Base-by-base conservation (phyloP, 768 basidiomycete species). In the Phylloporus arenicola region DNA sequence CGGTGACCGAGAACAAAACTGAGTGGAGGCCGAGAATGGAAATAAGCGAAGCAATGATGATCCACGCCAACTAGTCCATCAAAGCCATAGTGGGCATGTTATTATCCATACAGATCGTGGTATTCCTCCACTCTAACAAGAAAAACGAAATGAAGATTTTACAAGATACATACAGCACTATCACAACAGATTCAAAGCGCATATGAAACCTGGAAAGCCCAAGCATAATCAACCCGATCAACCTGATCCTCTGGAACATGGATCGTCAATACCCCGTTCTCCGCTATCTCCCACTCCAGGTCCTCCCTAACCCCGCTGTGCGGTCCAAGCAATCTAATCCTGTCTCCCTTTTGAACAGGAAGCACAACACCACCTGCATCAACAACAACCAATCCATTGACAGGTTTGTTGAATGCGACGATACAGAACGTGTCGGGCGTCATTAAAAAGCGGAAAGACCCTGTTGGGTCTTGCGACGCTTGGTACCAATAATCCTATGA, bases 391-490 rank as follows among this genome's bases (percentile, higher is more conserved):
- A 60, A 44, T 0, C 72, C 70, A 0, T 61, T 31, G 2, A 49
- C 51, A 0, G 78, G 78, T 6, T 59, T 59, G 31, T 64, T 51
- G 44, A 81, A 73, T 1, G 74, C 67, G 34, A 79, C 60, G 53
- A 81, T 68, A 53, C 77, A 82, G 53, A 82, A 80, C 1, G 76
- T 71, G n/a, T 57, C 70, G 6, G 74, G 66, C 0, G 77, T 81
- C 3, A 73, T 77, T 17, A 75, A 68, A 63, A 82, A 82, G 9
- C 77, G 72, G 43, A 60, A 71, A 47, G 48, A 64, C 54, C 60
- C 61, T 20, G 53, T 43, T 10, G 57, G 59, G 2, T 72, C 73
- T 57, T 78, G 70, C 19, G 72, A 72, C 8, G 66, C 66, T 55
- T 70, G 70, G 58, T 76, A 78, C 73, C 76, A 80, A 55, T 75